Conservation (phyloP, 352 stramenopile genomes). For the Phytophthora podocarpi region DNA sequence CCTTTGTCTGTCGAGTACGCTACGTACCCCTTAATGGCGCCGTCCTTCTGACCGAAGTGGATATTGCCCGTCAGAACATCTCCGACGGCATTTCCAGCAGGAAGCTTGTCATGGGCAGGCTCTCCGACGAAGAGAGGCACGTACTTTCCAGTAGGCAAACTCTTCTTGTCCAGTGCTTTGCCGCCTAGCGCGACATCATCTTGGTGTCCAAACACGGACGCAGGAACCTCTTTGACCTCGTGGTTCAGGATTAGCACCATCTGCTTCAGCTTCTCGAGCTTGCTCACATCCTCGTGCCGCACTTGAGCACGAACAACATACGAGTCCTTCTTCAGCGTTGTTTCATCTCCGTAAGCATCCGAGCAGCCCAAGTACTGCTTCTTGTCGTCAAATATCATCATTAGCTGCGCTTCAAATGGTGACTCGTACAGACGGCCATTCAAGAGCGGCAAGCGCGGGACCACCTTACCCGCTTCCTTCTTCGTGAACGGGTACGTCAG, state of each 20-base stretch:
- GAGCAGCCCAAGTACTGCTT: constrained; percentile 90
- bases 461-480: constrained; percentile 88
- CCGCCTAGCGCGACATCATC: constrained; percentile 63
- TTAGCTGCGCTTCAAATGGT: constrained; percentile 92
- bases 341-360: constrained; percentile 85
- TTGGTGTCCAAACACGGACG: constrained; percentile 66
- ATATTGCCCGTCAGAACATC: constrained; percentile 74
- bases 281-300: constrained; percentile 81
- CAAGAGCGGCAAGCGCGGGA: constrained; percentile 74
- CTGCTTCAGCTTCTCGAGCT: constrained; percentile 82
- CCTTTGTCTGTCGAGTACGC: background rate
- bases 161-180: constrained; percentile 63
- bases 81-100: constrained; percentile 51
- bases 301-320: constrained; percentile 78
- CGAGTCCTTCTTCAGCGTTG: constrained; percentile 88
- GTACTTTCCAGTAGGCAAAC: constrained; percentile 55
- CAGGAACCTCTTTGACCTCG: constrained; percentile 71
- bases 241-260: constrained; percentile 82
- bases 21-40: constrained; percentile 54
- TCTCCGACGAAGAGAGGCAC: constrained; percentile 80
- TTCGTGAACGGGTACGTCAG: constrained; percentile 91
- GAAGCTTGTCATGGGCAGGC: constrained; percentile 74
- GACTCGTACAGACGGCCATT: constrained; percentile 93
- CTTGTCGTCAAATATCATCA: constrained; percentile 94
- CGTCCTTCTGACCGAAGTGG: constrained; percentile 78